A percentile compares a stretch with the other conserved stretches of the same genome.
Conservation (phyloP, 352 stramenopile genomes). For the Peronosclerospora sorghi region DNA sequence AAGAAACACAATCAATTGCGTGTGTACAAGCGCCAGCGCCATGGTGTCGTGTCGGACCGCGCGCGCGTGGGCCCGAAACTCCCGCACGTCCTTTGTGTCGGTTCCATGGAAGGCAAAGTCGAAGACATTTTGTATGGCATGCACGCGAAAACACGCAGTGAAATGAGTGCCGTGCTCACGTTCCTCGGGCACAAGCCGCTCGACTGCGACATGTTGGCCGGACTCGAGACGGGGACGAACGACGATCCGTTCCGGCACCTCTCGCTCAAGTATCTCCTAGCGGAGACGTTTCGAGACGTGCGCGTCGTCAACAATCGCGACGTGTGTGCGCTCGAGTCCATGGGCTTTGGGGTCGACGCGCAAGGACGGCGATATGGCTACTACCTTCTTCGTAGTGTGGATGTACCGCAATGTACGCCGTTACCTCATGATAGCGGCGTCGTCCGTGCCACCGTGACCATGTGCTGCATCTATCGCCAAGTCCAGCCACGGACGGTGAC, state of each 20-base stretch:
- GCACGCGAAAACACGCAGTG: constrained; percentile 40
- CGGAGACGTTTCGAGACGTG: constrained; percentile 29
- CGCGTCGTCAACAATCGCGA: constrained; percentile 42
- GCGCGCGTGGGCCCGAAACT: constrained; percentile 8
- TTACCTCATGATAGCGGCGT: constrained; percentile 34
- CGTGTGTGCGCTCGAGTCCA: constrained; percentile 36
- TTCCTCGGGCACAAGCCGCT: constrained; percentile 31
- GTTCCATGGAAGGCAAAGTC: constrained; percentile 35
- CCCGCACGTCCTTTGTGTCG: constrained; percentile 40
- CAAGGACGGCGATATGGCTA: constrained; percentile 35
- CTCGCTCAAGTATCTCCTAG: constrained; percentile 43
- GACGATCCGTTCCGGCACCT: constrained; percentile 44
- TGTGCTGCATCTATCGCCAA: constrained; percentile 63
- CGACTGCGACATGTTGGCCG: constrained; percentile 36
- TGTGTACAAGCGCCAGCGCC: constrained; percentile 29
- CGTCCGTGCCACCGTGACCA: constrained; percentile 33
- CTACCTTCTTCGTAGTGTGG: constrained; percentile 45
- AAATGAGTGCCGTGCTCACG: constrained; percentile 40
- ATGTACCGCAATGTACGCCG: constrained; percentile 32
- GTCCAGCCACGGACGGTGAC: constrained; percentile 27
- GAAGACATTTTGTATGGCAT: constrained; percentile 49
- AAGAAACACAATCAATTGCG: constrained; percentile 32
- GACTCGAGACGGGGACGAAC: constrained; percentile 30
- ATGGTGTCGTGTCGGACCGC: constrained; percentile 1
- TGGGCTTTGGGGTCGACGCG: constrained; percentile 28